Conservation (phyloP, 2,329 filamentous ascomycete genomes). For the Aquanectria penicillioides region DNA sequence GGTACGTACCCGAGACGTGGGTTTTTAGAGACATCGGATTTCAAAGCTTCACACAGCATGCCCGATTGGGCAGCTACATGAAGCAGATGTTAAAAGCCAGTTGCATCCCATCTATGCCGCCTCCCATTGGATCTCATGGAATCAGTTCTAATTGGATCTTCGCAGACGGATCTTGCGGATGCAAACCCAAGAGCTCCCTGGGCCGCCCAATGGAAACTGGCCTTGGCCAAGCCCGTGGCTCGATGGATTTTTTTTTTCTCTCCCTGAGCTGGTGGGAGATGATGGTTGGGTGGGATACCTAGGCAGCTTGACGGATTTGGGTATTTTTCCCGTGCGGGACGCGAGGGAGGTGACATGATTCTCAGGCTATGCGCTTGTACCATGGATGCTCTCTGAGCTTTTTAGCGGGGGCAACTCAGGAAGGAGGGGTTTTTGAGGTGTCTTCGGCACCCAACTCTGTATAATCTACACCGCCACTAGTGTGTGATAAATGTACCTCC, state of each 20-base stretch:
- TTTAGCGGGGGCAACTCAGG: conserved; percentile 12
- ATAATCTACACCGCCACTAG: too few relatives aligned
- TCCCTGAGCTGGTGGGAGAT: conserved; percentile 7
- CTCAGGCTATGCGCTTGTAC: conserved; percentile 12
- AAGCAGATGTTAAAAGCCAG: neutral
- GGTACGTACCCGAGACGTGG: conserved; percentile 9
- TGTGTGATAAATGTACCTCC: too few relatives aligned
- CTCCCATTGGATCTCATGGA: conserved; percentile 23
- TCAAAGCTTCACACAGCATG: neutral
- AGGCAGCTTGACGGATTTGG: conserved; percentile 4
- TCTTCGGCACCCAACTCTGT: too few relatives aligned
- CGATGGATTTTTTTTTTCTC: conserved; percentile 24
- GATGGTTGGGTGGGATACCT: conserved; percentile 3
- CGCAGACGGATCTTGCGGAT: conserved; percentile 26
- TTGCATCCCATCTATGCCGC: conserved; percentile 10
- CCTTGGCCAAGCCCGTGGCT: conserved; percentile 27
- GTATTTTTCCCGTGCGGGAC: conserved; percentile 17
- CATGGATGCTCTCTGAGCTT: neutral
- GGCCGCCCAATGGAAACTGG: conserved; percentile 29
- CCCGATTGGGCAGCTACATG: conserved; percentile 16
- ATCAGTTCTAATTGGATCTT: conserved; percentile 15
- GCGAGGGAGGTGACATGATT: conserved; percentile 22
- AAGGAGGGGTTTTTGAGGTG: conserved; percentile 9
- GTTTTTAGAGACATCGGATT: too few relatives aligned
- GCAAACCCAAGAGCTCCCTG: conserved; percentile 24